A percentile compares a stretch with the other conserved stretches of the same genome.
These are phyloP conservation scores for Amanita molliuscula DNA, from an alignment of 768 basidiomycete genomes.

Conservation along the genomic window DNA sequence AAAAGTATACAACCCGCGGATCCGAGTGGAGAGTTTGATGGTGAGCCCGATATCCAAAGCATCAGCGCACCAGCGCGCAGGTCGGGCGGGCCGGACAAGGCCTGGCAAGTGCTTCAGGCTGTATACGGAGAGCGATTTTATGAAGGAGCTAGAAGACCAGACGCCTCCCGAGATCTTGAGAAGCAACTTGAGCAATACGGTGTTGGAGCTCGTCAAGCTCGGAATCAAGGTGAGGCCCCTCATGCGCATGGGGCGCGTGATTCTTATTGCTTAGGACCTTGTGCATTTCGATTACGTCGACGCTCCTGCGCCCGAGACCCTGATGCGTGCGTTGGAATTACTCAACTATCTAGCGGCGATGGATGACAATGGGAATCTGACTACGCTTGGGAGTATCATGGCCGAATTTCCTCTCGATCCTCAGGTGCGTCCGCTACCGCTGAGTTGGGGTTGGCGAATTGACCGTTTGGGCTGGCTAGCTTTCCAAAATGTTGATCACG, in stretches of 20 bases:
- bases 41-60: slow-evolving; percentile 97
- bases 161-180: slow-evolving; percentile 94
- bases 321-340: slow-evolving; percentile 93
- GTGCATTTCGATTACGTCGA: slow-evolving; percentile 86
- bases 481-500: slow-evolving; percentile 89
- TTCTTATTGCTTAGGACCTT: slow-evolving; percentile 46
- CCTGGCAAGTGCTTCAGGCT: slow-evolving; percentile 97
- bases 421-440: slow-evolving; percentile 42
- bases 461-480: slow-evolving; percentile 28
- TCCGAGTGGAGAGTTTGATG: slow-evolving; percentile 87
- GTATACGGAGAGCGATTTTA: slow-evolving; percentile 96
- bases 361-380: slow-evolving; percentile 90
- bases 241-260: not conserved
- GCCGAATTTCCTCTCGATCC: slow-evolving; percentile 99
- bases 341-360: slow-evolving; percentile 88
- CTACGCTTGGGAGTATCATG: slow-evolving; percentile 82
- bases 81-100: slow-evolving; percentile 90
- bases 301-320: slow-evolving; percentile 89
- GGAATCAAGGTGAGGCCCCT: slow-evolving; percentile 61
- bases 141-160: slow-evolving; percentile 92
- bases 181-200: slow-evolving; percentile 88
- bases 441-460: not conserved
- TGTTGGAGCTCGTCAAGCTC: slow-evolving; percentile 88
- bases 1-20: slow-evolving; percentile 96
- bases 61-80: slow-evolving; percentile 90